Base-by-base conservation (phyloP, 495 filamentous ascomycete genomes). In the Penicillium tannophilum region DNA sequence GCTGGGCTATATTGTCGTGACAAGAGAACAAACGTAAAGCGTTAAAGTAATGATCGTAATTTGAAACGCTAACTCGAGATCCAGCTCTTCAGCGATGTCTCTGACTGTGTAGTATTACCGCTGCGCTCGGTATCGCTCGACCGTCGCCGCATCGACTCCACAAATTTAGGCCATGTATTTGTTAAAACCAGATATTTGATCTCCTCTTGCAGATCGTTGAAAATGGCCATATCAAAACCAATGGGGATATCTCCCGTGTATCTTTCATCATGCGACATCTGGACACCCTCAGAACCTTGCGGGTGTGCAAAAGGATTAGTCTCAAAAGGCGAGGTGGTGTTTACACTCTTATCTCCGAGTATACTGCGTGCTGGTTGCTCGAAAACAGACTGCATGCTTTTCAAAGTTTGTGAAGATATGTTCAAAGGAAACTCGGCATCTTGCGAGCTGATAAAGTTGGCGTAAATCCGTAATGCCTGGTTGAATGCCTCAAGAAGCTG, bases 181-280 rank as follows among this genome's bases (percentile, higher is more conserved):
- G 58, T 60, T 43, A 60, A 24, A 6, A 60, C 45, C n/a, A 60
- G 35, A 20, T 55, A 55, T 43, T 60, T 60, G 30, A 60, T 54
- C 28, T 60, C 52, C 3, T 55, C 52, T 33, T 60, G 44, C 0
- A 60, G 30, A 14, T 55, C 10, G 23, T 60, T 45, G 33, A 60
- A 60, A n/a, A 60, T 33, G 16, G 19, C 24, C 52, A 60, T 42
- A 24, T 59, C 46, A 43, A 60, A 60, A 0, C 14, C 52, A 20
- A 6, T n/a, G 7, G 58, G 58, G 31, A 60, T 43, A 17, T 55
- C 52, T 12, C 52, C 58, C 4, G 42, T 55, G 23, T 60, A 60
- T 6, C 39, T 16, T 17, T 33, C 39, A 0, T 20, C 30, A 5
- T 17, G 26, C 0, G 51, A 24, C 51, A 35, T 20, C 6, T 48